Evolutionary conservation across 2,329 filamentous ascomycete species (phyloP).

Genomic region (Colletotrichum tofieldiae): DNA sequence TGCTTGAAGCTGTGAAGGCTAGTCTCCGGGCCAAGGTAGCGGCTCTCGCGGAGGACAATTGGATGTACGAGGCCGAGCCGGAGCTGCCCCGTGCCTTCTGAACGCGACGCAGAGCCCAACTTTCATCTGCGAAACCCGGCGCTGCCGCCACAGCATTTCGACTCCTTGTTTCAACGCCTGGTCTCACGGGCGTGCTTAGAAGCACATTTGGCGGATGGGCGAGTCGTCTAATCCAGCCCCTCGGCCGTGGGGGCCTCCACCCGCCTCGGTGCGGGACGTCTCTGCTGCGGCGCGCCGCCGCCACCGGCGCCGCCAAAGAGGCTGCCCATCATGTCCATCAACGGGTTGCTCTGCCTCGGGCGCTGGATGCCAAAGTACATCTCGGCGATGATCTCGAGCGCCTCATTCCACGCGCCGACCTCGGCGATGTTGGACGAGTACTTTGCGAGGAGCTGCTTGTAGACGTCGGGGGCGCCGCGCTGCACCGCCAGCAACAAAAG

Average conservation of each 20-base stretch:
- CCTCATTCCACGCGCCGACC: slow-evolving; percentile 82
- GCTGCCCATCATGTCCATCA: slow-evolving; percentile 98
- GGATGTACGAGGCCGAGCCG: slow-evolving; percentile 86
- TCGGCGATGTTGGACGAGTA: slow-evolving; percentile 87
- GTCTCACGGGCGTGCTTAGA: slow-evolving; percentile 7
- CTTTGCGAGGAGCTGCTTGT: slow-evolving; percentile 84
- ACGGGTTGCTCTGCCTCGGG: slow-evolving; percentile 89
- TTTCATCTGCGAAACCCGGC: slow-evolving; percentile 41
- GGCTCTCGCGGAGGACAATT: slow-evolving; percentile 85
- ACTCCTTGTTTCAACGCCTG: slow-evolving; percentile 9
- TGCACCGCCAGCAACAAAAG: slow-evolving; percentile 88
- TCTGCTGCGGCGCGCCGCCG: slow-evolving; percentile 59
- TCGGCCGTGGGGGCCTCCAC: slow-evolving; percentile 69
- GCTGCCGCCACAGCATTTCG: slow-evolving; percentile 12
- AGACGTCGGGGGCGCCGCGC: slow-evolving; percentile 83
- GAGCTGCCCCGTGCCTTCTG: slow-evolving; percentile 61
- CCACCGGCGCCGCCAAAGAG: slow-evolving; percentile 84
- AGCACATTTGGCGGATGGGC: slow-evolving; percentile 10
- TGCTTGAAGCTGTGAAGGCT: slow-evolving; percentile 78
- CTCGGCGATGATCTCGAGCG: slow-evolving; percentile 89
- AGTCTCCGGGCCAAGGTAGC: slow-evolving; percentile 82
- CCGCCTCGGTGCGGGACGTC: slow-evolving; percentile 61
- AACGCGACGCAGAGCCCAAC: slow-evolving; percentile 39
- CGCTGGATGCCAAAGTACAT: slow-evolving; percentile 97
- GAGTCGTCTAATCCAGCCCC: slow-evolving; percentile 68